Conservation (phyloP, 495 filamentous ascomycete genomes). For the Hamigera avellanea region DNA sequence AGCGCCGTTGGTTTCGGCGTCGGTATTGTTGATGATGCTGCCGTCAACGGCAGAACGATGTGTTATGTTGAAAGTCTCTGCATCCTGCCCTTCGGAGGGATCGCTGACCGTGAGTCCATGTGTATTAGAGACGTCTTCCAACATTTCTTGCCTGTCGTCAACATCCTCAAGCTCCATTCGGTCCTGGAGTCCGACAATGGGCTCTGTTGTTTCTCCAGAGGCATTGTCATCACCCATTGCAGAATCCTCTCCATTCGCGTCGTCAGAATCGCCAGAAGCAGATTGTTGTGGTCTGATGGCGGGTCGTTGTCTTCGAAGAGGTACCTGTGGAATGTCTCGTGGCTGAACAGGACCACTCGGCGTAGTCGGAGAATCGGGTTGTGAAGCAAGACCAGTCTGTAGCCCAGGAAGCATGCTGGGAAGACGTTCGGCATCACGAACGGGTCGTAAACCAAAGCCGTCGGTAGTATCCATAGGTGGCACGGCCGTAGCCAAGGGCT, state of each 20-base stretch:
- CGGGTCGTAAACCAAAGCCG: conserved; percentile 64
- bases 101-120: conserved; percentile 67
- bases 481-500: conserved; percentile 56
- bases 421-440: conserved; percentile 77
- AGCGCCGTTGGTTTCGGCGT: conserved; percentile 44
- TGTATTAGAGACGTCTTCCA: conserved; percentile 63
- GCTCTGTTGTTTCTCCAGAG: conserved; percentile 52
- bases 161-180: conserved; percentile 72
- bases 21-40: conserved; percentile 62
- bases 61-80: conserved; percentile 92
- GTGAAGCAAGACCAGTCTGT: conserved; percentile 63
- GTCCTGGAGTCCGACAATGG: conserved; percentile 66
- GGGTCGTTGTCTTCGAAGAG: conserved; percentile 48
- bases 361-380: conserved; percentile 89
- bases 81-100: conserved; percentile 70
- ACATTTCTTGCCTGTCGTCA: conserved; percentile 58
- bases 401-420: conserved; percentile 72
- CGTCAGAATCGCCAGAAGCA: conserved; percentile 76
- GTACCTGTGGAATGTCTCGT: conserved; percentile 32
- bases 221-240: conserved; percentile 53
- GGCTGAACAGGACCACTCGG: conserved; percentile 56
- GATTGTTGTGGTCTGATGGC: conserved; percentile 83
- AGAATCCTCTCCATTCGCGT: conserved; percentile 65
- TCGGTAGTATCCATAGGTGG: conserved; percentile 65
- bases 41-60: conserved; percentile 79